Evolutionary conservation across 257 asterid species (phyloP).

Genomic region (Solanum arcanum): DNA sequence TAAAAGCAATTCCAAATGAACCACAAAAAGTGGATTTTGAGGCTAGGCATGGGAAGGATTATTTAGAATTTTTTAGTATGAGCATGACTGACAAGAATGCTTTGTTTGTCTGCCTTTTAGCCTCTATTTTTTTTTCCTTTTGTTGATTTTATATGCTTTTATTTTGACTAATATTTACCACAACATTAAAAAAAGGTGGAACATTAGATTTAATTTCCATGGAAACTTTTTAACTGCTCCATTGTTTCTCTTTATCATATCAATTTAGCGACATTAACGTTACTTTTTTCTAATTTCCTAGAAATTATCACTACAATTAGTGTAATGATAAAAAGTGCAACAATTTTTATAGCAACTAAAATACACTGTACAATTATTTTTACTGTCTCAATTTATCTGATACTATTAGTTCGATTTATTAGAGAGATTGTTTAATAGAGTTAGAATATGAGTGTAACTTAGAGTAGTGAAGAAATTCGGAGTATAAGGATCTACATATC

Average conservation of each 20-base stretch:
- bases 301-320: conserved; percentile 20
- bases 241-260: conserved; percentile 59
- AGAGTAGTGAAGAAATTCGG: neutral
- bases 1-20: neutral
- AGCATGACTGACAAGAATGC: conserved; percentile 45
- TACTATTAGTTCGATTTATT: neutral
- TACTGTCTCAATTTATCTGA: neutral
- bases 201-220: conserved; percentile 41
- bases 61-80: neutral
- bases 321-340: neutral
- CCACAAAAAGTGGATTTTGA: neutral
- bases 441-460: neutral
- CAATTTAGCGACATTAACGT: conserved; percentile 41
- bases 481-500: neutral
- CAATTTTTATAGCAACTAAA: neutral
- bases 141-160: neutral
- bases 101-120: conserved; percentile 40
- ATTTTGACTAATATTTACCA: neutral
- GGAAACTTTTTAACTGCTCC: conserved; percentile 48
- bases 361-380: neutral
- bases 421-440: neutral
- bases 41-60: neutral
- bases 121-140: neutral
- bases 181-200: conserved; percentile 16
- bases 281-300: conserved; percentile 20